Conservation (phyloP, 2,329 filamentous ascomycete species). For the Nannizzia gypsea region DNA sequence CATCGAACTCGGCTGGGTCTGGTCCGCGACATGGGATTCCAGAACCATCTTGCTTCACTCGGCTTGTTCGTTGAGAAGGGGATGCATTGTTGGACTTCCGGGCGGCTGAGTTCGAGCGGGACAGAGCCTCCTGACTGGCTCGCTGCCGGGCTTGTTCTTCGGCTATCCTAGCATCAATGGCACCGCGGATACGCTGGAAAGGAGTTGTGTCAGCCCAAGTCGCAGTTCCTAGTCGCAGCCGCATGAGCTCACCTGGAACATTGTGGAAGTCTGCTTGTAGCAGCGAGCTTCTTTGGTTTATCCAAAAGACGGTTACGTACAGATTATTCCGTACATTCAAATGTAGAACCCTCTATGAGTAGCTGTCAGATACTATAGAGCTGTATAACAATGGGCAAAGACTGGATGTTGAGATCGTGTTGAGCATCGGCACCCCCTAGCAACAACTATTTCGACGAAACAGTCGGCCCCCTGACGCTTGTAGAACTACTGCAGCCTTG, state of each 20-base stretch:
- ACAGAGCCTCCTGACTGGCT: slow-evolving; percentile 31
- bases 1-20: slow-evolving; percentile 79
- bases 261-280: neutral
- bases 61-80: slow-evolving; percentile 21
- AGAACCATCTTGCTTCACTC: slow-evolving; percentile 18
- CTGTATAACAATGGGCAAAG: neutral
- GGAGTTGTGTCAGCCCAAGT: neutral
- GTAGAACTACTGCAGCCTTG: too few species aligned
- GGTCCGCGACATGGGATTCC: slow-evolving; percentile 44
- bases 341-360: neutral
- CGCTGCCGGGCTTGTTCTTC: slow-evolving; percentile 80
- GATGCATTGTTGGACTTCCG: slow-evolving; percentile 14
- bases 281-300: neutral
- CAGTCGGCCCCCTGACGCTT: neutral
- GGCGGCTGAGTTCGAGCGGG: slow-evolving; percentile 34
- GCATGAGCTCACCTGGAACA: slow-evolving; percentile 4
- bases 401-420: neutral
- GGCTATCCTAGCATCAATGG: slow-evolving; percentile 75
- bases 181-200: slow-evolving; percentile 63
- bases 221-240: neutral
- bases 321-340: neutral
- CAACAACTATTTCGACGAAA: neutral
- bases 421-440: neutral
- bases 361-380: neutral
- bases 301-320: neutral